Percentiles rank a stretch among this genome's conserved stretches.
These are phyloP conservation scores for Aspergillus novoparasiticus DNA, from an alignment of 2,329 filamentous ascomycete genomes.

Conservation along the genomic window DNA sequence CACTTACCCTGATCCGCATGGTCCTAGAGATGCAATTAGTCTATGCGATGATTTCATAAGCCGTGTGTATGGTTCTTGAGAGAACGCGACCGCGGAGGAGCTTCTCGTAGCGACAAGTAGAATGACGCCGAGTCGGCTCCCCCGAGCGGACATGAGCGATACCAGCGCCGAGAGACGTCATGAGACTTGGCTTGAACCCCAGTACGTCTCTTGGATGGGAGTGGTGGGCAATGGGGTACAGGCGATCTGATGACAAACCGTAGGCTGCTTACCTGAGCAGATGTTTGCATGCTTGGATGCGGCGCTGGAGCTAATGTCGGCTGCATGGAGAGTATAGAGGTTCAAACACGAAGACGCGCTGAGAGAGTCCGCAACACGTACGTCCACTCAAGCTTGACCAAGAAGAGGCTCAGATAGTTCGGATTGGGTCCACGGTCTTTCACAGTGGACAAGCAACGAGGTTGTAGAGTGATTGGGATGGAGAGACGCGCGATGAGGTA, in stretches of 20 bases:
- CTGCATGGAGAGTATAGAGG: slow-evolving; percentile 40
- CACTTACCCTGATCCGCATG: slow-evolving; percentile 50
- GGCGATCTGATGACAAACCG: slow-evolving; percentile 42
- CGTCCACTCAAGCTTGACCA: slow-evolving; percentile 20
- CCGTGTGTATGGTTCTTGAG: background rate
- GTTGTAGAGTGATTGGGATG: slow-evolving; percentile 26
- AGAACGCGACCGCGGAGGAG: slow-evolving; percentile 5
- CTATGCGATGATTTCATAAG: background rate
- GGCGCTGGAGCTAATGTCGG: slow-evolving; percentile 52
- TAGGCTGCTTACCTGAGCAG: slow-evolving; percentile 58
- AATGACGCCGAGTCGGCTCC: background rate
- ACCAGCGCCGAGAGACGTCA: background rate
- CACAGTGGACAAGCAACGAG: slow-evolving; percentile 15
- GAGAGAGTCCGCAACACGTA: slow-evolving; percentile 10
- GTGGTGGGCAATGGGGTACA: slow-evolving; percentile 13
- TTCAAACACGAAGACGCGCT: slow-evolving; percentile 21
- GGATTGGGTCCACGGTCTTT: slow-evolving; percentile 7
- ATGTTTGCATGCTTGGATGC: slow-evolving; percentile 51
- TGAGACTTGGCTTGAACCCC: background rate
- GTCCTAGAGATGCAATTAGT: slow-evolving; percentile 33
- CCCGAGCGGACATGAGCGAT: background rate
- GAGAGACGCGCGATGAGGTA: slow-evolving; percentile 37
- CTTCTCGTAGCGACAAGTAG: background rate
- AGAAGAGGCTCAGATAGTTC: slow-evolving; percentile 2
- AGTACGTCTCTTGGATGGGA: background rate